These are phyloP conservation scores for Phytophthora lateralis DNA, from an alignment of 352 stramenopile species.

Conservation along the genomic window DNA sequence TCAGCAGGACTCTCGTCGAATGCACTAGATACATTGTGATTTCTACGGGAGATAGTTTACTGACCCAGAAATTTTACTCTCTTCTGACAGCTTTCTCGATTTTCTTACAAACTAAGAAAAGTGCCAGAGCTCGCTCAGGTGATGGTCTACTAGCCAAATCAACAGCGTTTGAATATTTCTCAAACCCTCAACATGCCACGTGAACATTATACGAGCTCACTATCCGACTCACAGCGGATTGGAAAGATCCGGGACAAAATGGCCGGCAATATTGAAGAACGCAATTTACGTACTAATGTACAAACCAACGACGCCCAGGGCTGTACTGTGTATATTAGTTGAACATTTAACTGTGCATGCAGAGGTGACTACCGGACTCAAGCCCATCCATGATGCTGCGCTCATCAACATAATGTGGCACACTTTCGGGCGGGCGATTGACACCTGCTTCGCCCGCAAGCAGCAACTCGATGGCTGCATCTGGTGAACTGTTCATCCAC, in stretches of 20 bases:
- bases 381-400: not conserved
- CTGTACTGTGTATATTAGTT: conserved; percentile 19
- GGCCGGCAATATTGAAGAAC: conserved; percentile 24
- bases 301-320: conserved; percentile 26
- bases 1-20: not conserved
- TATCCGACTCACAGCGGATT: conserved; percentile 18
- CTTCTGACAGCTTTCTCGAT: conserved; percentile 11
- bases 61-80: not conserved
- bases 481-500: too few relatives aligned
- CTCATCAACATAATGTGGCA: conserved; percentile 1
- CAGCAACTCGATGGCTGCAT: too few relatives aligned
- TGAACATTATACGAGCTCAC: conserved; percentile 5
- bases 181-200: conserved; percentile 15
- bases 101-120: conserved; percentile 27
- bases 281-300: conserved; percentile 26
- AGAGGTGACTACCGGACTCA: conserved; percentile 16
- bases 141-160: conserved; percentile 19
- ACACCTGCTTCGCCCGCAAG: not conserved
- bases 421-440: not conserved
- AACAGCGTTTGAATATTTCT: conserved; percentile 14
- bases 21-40: too few relatives aligned
- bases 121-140: not conserved
- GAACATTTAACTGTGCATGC: conserved; percentile 8
- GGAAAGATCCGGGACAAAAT: conserved; percentile 32
- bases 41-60: not conserved